Conservation (phyloP, 2,329 filamentous ascomycete species). For the Stemphylium vesicarium region DNA sequence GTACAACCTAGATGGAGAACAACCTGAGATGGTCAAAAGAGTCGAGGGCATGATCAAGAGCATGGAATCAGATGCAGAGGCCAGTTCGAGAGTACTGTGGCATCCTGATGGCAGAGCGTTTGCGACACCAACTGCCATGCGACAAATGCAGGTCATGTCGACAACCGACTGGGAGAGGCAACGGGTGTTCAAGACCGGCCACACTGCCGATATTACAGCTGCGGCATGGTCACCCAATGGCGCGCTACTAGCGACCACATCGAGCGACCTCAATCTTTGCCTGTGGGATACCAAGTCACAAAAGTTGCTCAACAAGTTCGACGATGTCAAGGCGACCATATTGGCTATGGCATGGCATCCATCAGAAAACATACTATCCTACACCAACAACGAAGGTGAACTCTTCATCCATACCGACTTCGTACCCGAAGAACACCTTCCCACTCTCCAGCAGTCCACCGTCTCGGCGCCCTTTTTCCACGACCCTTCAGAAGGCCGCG, state of each 20-base stretch:
- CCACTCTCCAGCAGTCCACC: conserved; percentile 58
- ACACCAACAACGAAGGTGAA: conserved; percentile 91
- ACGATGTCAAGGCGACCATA: conserved; percentile 75
- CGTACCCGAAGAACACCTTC: conserved; percentile 58
- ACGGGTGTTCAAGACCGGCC: conserved; percentile 76
- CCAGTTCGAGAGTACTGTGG: conserved; percentile 79
- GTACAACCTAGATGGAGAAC: conserved; percentile 79
- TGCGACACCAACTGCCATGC: conserved; percentile 79
- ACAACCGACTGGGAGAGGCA: conserved; percentile 89
- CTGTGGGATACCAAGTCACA: conserved; percentile 93
- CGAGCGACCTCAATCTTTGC: conserved; percentile 67
- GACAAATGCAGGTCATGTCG: conserved; percentile 83
- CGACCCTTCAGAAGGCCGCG: conserved; percentile 74
- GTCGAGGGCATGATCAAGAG: conserved; percentile 84
- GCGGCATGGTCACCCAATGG: conserved; percentile 95
- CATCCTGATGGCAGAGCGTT: conserved; percentile 95
- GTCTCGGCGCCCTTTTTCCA: conserved; percentile 88
- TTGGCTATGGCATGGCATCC: conserved; percentile 92
- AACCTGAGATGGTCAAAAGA: conserved; percentile 81
- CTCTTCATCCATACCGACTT: conserved; percentile 85
- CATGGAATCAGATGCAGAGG: conserved; percentile 77
- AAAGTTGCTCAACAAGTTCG: conserved; percentile 75
- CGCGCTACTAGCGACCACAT: conserved; percentile 74
- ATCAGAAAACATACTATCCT: conserved; percentile 83
- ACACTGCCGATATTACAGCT: conserved; percentile 84